Conservation (phyloP, 1,139 yeast genomes). For the Saccharomyces hybrid region DNA sequence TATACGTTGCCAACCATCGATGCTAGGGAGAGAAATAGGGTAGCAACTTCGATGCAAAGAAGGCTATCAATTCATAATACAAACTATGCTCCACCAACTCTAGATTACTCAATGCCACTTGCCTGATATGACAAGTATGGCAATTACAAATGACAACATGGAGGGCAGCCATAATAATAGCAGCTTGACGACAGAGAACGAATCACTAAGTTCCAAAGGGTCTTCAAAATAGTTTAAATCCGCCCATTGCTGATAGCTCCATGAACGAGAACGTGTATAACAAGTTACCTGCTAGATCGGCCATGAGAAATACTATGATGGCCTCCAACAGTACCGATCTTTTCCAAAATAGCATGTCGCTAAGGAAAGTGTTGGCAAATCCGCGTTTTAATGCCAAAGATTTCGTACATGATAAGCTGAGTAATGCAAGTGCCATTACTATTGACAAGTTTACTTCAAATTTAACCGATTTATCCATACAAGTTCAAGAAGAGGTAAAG, state of each 20-base stretch:
- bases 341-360: constrained; percentile 7
- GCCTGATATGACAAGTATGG: constrained; percentile 11
- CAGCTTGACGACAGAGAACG: background rate
- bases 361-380: constrained; percentile 29
- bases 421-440: constrained; percentile 64
- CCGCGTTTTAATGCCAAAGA: constrained; percentile 42
- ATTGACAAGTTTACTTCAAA: constrained; percentile 64
- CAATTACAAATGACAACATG: background rate
- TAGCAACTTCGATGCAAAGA: constrained; percentile 37
- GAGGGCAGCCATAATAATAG: background rate
- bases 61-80: constrained; percentile 35
- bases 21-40: constrained; percentile 34
- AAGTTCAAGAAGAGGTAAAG: constrained; percentile 58
- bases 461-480: constrained; percentile 45
- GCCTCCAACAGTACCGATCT: background rate
- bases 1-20: constrained; percentile 30
- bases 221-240: background rate
- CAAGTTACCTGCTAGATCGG: background rate
- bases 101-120: constrained; percentile 30
- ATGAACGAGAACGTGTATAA: background rate
- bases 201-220: background rate
- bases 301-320: background rate
- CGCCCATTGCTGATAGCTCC: background rate
- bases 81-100: constrained; percentile 24
- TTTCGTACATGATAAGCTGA: constrained; percentile 47